These are phyloP conservation scores for Zymoseptoria pseudotritici DNA, from an alignment of 2,329 filamentous ascomycete species.

Conservation along the genomic window DNA sequence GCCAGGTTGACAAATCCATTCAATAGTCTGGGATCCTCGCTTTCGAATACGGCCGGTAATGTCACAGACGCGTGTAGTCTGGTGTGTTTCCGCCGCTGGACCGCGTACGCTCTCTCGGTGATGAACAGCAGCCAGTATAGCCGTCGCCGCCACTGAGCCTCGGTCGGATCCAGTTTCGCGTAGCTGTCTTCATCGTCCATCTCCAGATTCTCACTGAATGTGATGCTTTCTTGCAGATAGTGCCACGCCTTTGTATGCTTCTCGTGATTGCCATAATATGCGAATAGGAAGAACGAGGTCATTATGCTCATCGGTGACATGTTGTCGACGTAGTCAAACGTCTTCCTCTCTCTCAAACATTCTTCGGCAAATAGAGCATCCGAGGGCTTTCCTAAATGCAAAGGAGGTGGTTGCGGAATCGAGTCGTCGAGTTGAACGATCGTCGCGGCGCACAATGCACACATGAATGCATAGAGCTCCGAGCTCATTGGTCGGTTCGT, in stretches of 20 bases:
- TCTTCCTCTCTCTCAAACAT: conserved; percentile 26
- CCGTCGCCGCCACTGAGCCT: conserved; percentile 30
- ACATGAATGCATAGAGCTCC: conserved; percentile 28
- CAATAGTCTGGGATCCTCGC: conserved; percentile 28
- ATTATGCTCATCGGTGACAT: conserved; percentile 26
- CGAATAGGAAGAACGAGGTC: conserved; percentile 32
- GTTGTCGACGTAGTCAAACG: conserved; percentile 26
- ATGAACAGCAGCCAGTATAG: conserved; percentile 32
- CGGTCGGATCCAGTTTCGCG: conserved; percentile 23
- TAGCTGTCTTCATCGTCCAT: conserved; percentile 30
- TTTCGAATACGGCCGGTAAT: conserved; percentile 28
- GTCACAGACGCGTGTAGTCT: conserved; percentile 26
- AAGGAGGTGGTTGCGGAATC: conserved; percentile 21
- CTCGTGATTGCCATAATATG: conserved; percentile 31
- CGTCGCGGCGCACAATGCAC: conserved; percentile 28
- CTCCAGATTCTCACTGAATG: conserved; percentile 27
- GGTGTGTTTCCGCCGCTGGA: conserved; percentile 29
- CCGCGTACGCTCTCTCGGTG: conserved; percentile 31
- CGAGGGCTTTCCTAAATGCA: conserved; percentile 18
- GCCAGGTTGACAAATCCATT: conserved; percentile 30
- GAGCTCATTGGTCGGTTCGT: conserved; percentile 16
- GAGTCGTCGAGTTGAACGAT: conserved; percentile 30
- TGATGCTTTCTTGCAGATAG: conserved; percentile 31
- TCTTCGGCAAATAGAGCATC: conserved; percentile 30
- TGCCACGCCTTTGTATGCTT: conserved; percentile 28